Base-by-base conservation (phyloP, 2,329 filamentous ascomycete species). In the Dryadomyces sulphureus region DNA sequence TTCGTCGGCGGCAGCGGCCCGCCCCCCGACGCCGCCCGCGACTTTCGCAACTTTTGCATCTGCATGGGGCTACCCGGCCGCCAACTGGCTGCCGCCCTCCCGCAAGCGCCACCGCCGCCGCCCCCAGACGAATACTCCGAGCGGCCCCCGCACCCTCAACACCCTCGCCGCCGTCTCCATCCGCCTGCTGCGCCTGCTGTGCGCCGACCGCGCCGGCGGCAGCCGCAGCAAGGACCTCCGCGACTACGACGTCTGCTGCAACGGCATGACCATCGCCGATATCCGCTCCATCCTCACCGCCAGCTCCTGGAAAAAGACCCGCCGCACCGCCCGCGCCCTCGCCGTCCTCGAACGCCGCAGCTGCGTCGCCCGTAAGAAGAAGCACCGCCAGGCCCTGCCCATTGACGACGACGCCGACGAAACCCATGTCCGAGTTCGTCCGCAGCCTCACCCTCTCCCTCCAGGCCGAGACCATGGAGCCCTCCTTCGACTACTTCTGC, bases 391-490 rank as follows among this genome's bases (percentile, higher is more conserved):
- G n/a, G n/a, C n/a, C n/a, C n/a, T n/a, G n/a, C n/a, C n/a, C n/a
- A n/a, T n/a, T n/a, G n/a, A n/a, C n/a, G n/a, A n/a, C n/a, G n/a
- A n/a, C n/a, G n/a, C n/a, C n/a, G n/a, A n/a, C n/a, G n/a, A n/a
- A n/a, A n/a, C n/a, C n/a, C n/a, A n/a, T n/a, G n/a, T n/a, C n/a
- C n/a, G n/a, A 32, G 4, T 17, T 34, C 7, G 20, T 41, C 5
- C 7, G 6, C 4, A 21, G n/a, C 14, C 55, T 69, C 2, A 51
- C 54, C 2, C 48, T 59, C 11, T 54, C 61, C 0, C 55, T 70
- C 2, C 52, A 65, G 1, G 54, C 50, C 7, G 67, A 70, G 61
- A n/a, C n/a, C n/a, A n/a, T n/a, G n/a, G n/a, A n/a, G n/a, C n/a
- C n/a, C n/a, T n/a, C n/a, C n/a, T n/a, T n/a, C n/a, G n/a, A n/a